phyloP scores from a whole-genome alignment of 352 stramenopile genomes.

The Phytophthora sansomeana region DNA sequence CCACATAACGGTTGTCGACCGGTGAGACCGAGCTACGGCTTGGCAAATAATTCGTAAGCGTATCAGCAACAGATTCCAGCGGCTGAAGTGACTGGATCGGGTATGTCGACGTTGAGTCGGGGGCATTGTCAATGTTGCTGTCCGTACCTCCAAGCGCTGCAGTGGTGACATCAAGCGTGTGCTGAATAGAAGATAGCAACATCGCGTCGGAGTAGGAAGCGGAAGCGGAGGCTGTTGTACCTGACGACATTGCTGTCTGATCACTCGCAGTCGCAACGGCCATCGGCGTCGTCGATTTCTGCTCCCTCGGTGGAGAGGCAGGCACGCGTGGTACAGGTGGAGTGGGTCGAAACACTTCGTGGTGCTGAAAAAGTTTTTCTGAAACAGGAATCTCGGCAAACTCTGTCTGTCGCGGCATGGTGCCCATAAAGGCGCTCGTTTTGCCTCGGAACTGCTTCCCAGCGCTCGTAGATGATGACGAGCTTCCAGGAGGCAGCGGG shows the following conservation, averaged over 20 bases:
- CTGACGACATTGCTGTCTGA: background rate
- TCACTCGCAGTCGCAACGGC: conserved; percentile 11
- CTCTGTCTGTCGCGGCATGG: conserved; percentile 59
- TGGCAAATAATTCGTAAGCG: conserved; percentile 49
- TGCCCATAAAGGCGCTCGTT: conserved; percentile 66
- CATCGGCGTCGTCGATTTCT: background rate
- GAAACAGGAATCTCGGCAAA: conserved; percentile 61
- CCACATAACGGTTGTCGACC: conserved; percentile 12
- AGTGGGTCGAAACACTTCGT: conserved; percentile 35
- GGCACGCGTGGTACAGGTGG: conserved; percentile 21
- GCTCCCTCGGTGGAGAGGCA: conserved; percentile 19
- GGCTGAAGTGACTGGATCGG: conserved; percentile 45
- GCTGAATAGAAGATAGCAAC: conserved; percentile 61
- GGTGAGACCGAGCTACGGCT: conserved; percentile 7
- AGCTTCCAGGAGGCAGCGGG: conserved; percentile 12
- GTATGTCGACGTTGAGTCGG: conserved; percentile 16
- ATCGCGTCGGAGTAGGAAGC: conserved; percentile 49
- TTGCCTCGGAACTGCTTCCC: conserved; percentile 43
- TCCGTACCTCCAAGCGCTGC: conserved; percentile 16
- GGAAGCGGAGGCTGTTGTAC: background rate
- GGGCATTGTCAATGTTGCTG: conserved; percentile 18
- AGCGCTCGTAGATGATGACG: conserved; percentile 27
- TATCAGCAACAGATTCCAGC: conserved; percentile 39
- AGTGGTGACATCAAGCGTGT: conserved; percentile 34
- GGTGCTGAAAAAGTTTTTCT: conserved; percentile 58